phyloP scores from a whole-genome alignment of 176 grass and related monocot species.

The Coix lacrymajobi region DNA sequence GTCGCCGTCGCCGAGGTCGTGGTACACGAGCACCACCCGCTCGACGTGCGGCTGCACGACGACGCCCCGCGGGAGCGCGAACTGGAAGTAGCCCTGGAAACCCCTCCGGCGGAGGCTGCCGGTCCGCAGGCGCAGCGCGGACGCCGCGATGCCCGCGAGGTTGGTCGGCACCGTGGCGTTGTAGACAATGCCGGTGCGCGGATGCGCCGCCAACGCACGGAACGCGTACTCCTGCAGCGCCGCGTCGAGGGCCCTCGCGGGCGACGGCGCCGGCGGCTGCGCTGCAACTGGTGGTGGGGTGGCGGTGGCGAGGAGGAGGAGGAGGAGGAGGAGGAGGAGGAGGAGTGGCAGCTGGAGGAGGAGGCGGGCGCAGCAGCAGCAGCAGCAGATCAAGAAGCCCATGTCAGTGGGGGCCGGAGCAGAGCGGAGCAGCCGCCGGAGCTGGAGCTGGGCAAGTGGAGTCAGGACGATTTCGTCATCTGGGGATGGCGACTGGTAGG shows the following conservation, averaged over 20 bases:
- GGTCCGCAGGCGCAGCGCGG: conserved; percentile 70
- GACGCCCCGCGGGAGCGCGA: conserved; percentile 55
- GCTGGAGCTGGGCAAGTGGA: not conserved
- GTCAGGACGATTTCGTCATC: not conserved
- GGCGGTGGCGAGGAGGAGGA: not conserved
- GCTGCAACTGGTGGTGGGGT: not conserved
- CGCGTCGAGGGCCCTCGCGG: conserved; percentile 50
- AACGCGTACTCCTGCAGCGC: conserved; percentile 75
- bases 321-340: conserved; percentile 8
- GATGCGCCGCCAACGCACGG: conserved; percentile 34
- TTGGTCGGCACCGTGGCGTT: conserved; percentile 43
- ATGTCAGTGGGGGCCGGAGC: not conserved
- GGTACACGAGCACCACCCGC: conserved; percentile 75
- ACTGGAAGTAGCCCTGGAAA: conserved; percentile 44
- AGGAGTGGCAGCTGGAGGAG: not conserved
- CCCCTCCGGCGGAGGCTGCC: conserved; percentile 67
- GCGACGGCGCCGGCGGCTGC: conserved; percentile 9
- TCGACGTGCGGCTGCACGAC: conserved; percentile 62
- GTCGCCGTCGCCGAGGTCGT: conserved; percentile 45
- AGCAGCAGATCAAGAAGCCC: conserved; percentile 18
- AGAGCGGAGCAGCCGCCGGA: not conserved
- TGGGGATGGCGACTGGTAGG: not conserved
- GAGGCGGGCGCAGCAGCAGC: not conserved
- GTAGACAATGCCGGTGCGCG: conserved; percentile 67
- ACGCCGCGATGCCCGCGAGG: conserved; percentile 55